A percentile compares a stretch with the other conserved stretches of the same genome.
These are phyloP conservation scores for Pleurotus giganteus DNA, from an alignment of 768 basidiomycete species.

Conservation along the genomic window DNA sequence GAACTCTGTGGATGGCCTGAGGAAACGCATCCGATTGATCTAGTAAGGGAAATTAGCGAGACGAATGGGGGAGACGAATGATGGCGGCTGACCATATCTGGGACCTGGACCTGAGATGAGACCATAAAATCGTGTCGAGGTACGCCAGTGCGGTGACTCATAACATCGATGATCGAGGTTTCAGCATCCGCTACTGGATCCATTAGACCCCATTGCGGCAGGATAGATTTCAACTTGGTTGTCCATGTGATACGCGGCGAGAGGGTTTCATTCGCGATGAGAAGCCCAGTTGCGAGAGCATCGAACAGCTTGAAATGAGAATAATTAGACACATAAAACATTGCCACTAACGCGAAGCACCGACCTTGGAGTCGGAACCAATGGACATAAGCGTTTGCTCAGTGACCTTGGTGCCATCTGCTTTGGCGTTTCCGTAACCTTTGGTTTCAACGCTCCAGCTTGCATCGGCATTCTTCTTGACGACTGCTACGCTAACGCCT, in stretches of 20 bases:
- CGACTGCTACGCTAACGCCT: slow-evolving; percentile 17
- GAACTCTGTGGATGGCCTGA: slow-evolving; percentile 23
- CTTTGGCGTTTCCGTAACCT: slow-evolving; percentile 18
- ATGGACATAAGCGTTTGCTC: slow-evolving; percentile 18
- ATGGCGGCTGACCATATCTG: not conserved
- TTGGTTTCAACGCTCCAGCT: slow-evolving; percentile 20
- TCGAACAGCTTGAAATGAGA: slow-evolving; percentile 20
- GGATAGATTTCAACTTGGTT: slow-evolving; percentile 20
- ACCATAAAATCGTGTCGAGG: slow-evolving; percentile 20
- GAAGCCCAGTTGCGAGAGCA: slow-evolving; percentile 21
- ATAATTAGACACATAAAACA: not conserved
- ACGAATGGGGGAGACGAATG: not conserved
- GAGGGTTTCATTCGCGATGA: slow-evolving; percentile 24
- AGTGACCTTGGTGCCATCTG: slow-evolving; percentile 17
- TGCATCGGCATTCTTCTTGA: slow-evolving; percentile 14
- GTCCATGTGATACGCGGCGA: slow-evolving; percentile 19
- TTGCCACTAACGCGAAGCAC: not conserved
- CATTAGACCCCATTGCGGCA: slow-evolving; percentile 23
- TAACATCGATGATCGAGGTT: slow-evolving; percentile 21
- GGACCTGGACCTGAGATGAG: not conserved
- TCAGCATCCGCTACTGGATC: slow-evolving; percentile 20
- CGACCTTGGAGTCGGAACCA: slow-evolving; percentile 22
- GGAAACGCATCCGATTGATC: slow-evolving; percentile 18
- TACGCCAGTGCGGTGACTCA: slow-evolving; percentile 27
- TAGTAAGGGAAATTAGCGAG: not conserved